Percentiles rank a stretch among this genome's conserved stretches.
Conservation (phyloP, 257 asterid species). For the Ocimum tenuiflorum region DNA sequence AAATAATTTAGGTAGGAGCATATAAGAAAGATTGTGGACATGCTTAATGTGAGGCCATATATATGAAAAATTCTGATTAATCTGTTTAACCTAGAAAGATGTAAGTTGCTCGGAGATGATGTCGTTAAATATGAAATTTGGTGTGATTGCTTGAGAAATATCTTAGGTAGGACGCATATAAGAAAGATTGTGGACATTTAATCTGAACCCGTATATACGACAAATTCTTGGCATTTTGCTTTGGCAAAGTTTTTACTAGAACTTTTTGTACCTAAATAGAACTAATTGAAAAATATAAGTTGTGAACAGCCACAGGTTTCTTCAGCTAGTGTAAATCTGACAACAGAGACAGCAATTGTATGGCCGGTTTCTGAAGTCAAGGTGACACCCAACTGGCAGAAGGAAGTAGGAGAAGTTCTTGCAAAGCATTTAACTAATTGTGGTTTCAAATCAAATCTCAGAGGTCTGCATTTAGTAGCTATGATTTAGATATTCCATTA, state of each 20-base stretch:
- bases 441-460: conserved; percentile 72
- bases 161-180: neutral
- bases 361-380: conserved; percentile 89
- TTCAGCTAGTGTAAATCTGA: conserved; percentile 84
- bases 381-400: conserved; percentile 72
- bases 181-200: neutral
- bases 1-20: neutral
- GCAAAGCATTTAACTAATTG: conserved; percentile 90
- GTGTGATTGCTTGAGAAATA: neutral
- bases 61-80: neutral
- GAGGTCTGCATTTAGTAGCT: conserved; percentile 46
- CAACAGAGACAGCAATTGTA: conserved; percentile 85
- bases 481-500: conserved; percentile 8
- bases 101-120: neutral
- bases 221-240: neutral
- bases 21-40: conserved; percentile 6
- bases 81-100: neutral
- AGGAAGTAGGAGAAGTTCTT: conserved; percentile 78
- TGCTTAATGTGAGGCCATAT: neutral
- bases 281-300: conserved; percentile 13
- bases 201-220: neutral
- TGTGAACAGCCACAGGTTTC: conserved; percentile 79
- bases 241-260: neutral
- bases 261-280: neutral
- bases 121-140: neutral